Evolutionary conservation across 352 stramenopile genomes (phyloP), one percentile per base, ranked within the genome.

Genomic region (Aphanomyces euteiches): DNA sequence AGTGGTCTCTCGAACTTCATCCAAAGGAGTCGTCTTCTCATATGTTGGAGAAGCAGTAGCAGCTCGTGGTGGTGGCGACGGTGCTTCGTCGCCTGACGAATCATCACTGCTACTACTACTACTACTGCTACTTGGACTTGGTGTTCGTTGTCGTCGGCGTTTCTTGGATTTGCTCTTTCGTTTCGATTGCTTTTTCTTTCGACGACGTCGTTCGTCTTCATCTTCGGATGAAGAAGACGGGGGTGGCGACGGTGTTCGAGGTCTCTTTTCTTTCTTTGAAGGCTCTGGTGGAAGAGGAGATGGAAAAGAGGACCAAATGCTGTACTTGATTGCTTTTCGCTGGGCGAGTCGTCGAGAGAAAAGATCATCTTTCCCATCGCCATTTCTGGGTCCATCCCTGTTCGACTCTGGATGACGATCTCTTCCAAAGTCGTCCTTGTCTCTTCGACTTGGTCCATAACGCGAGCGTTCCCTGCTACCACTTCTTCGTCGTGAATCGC

Each of bases 311-410:
- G 76, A 71, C 87, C 87, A 95, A 60, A 95, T 90, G 59, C 77
- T 92, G 68, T 87, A 93, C 38, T 65, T 38, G 21, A 83, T 83
- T 1, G 67, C 53, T 0, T 93, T 83, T 47, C 87, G 80, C 6
- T 93, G 73, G 45, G 72, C 77, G 67, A 90, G 90, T 68, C 87
- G 81, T 68, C 85, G 72, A 34, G 93, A 82, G 39, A 89, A 93
- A 72, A 92, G 92, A 5, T 78, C 77, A 13, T 28, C 57, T 43
- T 73, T 58, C 12, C 57, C 64, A 36, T 28, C 54, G 6, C 50
- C 47, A 10, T 53, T 37, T 34, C 10, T 19, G 2, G 28, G 28
- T 28, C 28, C 28, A 28, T 28, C 28, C 28, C 28, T 28, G 28
- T 28, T 28, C 28, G 28, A 28, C 28, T 2, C 28, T 28, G 28